phyloP scores from a whole-genome alignment of 169 alveolate species.

The Eimeria acervulina region DNA sequence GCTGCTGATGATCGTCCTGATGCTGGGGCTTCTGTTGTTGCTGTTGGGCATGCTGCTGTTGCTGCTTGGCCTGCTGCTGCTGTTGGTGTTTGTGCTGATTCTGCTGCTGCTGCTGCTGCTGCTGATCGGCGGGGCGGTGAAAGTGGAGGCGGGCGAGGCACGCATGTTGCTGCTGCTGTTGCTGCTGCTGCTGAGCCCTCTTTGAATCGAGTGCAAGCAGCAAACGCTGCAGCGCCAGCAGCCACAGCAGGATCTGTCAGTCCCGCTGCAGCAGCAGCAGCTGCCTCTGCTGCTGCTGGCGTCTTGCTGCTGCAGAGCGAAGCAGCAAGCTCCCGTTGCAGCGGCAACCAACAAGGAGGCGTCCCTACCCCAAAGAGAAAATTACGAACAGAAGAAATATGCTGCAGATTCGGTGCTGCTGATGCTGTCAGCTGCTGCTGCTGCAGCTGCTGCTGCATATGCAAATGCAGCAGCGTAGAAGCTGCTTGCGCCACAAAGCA shows the following conservation, averaged over 20 bases:
- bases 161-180: conserved; percentile 8
- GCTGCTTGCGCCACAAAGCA: conserved; percentile 50
- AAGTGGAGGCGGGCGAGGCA: background rate
- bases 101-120: background rate
- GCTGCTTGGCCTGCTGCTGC: too few species aligned
- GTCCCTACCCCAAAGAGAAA: conserved; percentile 54
- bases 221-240: conserved; percentile 39
- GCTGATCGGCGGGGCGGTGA: background rate
- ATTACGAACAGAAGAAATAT: background rate
- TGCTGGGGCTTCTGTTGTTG: too few species aligned
- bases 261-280: conserved; percentile 13
- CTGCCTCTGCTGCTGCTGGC: conserved; percentile 21
- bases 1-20: too few species aligned
- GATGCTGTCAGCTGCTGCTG: conserved; percentile 58
- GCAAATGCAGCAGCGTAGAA: conserved; percentile 38
- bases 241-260: conserved; percentile 13
- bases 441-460: background rate
- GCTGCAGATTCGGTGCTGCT: conserved; percentile 28
- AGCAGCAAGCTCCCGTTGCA: conserved; percentile 63
- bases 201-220: background rate
- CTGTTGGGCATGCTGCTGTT: too few species aligned
- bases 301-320: conserved; percentile 4
- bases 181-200: conserved; percentile 3
- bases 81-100: background rate
- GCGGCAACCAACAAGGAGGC: conserved; percentile 67